phyloP scores from a whole-genome alignment of 768 basidiomycete species.

The Hypholoma sublateritium region DNA sequence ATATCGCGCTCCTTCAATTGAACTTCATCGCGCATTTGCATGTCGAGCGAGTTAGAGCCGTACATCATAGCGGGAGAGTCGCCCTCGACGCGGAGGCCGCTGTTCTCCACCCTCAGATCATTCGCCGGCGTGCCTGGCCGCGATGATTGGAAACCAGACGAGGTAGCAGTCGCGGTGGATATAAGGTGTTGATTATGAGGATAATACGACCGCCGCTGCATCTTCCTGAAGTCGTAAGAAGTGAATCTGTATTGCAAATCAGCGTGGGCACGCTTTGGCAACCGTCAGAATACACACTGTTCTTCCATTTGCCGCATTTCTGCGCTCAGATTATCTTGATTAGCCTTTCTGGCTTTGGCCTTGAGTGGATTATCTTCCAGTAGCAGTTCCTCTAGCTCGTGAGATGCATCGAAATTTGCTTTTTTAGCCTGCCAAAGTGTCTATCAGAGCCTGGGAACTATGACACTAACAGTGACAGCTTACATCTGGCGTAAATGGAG shows the following conservation, averaged over 20 bases:
- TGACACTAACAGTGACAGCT: slow-evolving; percentile 25
- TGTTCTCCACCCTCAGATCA: slow-evolving; percentile 44
- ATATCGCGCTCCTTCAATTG: slow-evolving; percentile 32
- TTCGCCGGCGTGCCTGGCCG: slow-evolving; percentile 71
- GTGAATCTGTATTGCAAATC: slow-evolving; percentile 62
- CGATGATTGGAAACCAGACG: slow-evolving; percentile 67
- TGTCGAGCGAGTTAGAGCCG: slow-evolving; percentile 41
- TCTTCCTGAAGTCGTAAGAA: slow-evolving; percentile 89
- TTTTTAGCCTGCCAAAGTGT: slow-evolving; percentile 77
- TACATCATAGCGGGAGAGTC: slow-evolving; percentile 31
- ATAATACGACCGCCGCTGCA: slow-evolving; percentile 90
- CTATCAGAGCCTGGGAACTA: slow-evolving; percentile 10
- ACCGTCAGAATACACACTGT: slow-evolving; percentile 55
- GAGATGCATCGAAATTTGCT: slow-evolving; percentile 98
- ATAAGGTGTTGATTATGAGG: slow-evolving; percentile 76
- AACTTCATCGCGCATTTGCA: slow-evolving; percentile 33
- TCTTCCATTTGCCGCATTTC: slow-evolving; percentile 99
- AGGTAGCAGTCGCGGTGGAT: slow-evolving; percentile 74
- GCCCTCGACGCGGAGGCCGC: slow-evolving; percentile 25
- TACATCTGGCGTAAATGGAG: slow-evolving; percentile 91
- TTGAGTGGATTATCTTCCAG: slow-evolving; percentile 97
- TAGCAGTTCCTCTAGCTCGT: slow-evolving; percentile 93
- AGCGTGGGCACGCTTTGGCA: neutral
- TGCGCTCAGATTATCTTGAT: slow-evolving; percentile 82
- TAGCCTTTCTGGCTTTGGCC: slow-evolving; percentile 88